Evolutionary conservation across 208 protist species (phyloP).

Genomic region (Trypanosoma vivax): DNA sequence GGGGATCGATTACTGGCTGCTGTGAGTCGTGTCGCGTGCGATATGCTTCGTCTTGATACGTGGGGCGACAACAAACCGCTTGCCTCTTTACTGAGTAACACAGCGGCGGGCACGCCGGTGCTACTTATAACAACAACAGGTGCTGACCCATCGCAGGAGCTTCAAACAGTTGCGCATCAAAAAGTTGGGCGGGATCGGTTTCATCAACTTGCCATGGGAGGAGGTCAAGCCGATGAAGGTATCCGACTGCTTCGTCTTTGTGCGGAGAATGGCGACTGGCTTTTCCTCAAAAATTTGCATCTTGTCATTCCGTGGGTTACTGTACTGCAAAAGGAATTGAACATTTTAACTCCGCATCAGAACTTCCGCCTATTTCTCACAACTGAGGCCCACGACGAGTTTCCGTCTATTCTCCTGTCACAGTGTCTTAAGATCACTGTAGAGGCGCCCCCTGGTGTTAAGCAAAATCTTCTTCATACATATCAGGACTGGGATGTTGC

Average conservation of each 20-base stretch:
- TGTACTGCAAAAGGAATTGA: conserved; percentile 90
- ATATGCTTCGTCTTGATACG: conserved; percentile 69
- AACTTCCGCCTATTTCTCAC: conserved; percentile 95
- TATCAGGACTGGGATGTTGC: conserved; percentile 79
- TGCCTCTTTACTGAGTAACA: conserved; percentile 34
- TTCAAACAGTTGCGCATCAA: conserved; percentile 81
- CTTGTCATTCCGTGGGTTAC: conserved; percentile 93
- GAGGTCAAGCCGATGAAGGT: conserved; percentile 90
- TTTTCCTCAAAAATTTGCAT: conserved; percentile 97
- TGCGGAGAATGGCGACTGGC: conserved; percentile 86
- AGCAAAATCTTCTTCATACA: conserved; percentile 93
- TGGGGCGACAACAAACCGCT: conserved; percentile 68
- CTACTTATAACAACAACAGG: conserved; percentile 94
- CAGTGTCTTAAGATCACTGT: conserved; percentile 94
- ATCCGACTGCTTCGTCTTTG: conserved; percentile 68
- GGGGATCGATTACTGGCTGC: conserved; percentile 94
- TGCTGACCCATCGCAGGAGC: conserved; percentile 93
- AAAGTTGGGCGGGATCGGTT: conserved; percentile 78
- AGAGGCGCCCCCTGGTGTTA: conserved; percentile 94
- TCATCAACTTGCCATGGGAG: conserved; percentile 94
- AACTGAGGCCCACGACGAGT: conserved; percentile 91
- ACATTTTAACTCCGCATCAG: conserved; percentile 64
- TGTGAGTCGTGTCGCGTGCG: conserved; percentile 78
- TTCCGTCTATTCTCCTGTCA: conserved; percentile 93
- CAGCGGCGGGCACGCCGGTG: conserved; percentile 69